Evolutionary conservation across 2,329 filamentous ascomycete species (phyloP).

Genomic region (Penicillium sp.): DNA sequence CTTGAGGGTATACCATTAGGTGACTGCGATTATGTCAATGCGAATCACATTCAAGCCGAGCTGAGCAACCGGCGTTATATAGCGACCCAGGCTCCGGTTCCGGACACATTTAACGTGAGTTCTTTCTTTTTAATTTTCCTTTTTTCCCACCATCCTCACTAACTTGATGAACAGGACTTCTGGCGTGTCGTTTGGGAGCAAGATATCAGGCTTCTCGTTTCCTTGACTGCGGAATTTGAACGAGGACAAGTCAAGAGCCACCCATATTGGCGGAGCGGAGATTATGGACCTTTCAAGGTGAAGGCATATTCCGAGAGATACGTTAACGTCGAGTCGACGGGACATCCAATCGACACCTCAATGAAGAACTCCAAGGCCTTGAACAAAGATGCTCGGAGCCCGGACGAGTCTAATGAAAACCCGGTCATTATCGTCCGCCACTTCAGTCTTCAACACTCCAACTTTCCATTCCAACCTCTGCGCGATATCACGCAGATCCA

Average conservation of each 20-base stretch:
- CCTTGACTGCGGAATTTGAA: slow-evolving; percentile 93
- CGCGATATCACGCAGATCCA: slow-evolving; percentile 94
- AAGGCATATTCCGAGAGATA: slow-evolving; percentile 80
- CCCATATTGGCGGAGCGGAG: slow-evolving; percentile 82
- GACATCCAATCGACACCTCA: slow-evolving; percentile 44
- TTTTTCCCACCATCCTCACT: not conserved
- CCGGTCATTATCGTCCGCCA: slow-evolving; percentile 84
- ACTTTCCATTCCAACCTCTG: slow-evolving; percentile 80
- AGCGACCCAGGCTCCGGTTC: slow-evolving; percentile 90
- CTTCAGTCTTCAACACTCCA: slow-evolving; percentile 77
- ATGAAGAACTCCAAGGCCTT: not conserved
- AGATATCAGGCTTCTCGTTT: slow-evolving; percentile 91
- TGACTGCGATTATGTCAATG: slow-evolving; percentile 92
- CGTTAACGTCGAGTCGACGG: slow-evolving; percentile 71
- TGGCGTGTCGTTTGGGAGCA: slow-evolving; percentile 98
- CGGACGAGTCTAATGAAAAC: slow-evolving; percentile 36
- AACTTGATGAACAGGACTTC: slow-evolving; percentile 69
- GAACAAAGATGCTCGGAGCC: slow-evolving; percentile 22
- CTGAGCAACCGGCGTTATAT: slow-evolving; percentile 92
- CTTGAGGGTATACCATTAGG: slow-evolving; percentile 69
- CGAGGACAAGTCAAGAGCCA: slow-evolving; percentile 94
- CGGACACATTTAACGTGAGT: slow-evolving; percentile 85
- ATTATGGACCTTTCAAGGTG: slow-evolving; percentile 77
- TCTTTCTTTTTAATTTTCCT: not conserved
- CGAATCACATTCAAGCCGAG: slow-evolving; percentile 79